Evolutionary conservation across 2,329 filamentous ascomycete genomes (phyloP), one percentile per base, ranked within the genome.

Genomic region (Aspergillus niger): DNA sequence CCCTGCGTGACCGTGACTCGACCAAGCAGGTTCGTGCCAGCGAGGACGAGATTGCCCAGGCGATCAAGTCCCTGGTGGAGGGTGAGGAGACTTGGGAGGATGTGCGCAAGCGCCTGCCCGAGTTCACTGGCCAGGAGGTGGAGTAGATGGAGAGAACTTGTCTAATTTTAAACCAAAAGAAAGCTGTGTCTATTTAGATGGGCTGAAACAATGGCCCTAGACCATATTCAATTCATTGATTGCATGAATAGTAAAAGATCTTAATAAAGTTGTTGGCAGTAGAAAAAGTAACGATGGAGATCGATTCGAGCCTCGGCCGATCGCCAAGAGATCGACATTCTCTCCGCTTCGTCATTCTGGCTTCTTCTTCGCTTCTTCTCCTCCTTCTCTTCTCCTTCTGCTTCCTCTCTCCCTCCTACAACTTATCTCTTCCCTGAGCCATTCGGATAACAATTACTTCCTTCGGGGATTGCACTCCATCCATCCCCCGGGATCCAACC

Each of bases 11-110:
- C 76, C 89, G 92, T 65, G 95, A 98, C 80, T 90, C 89, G 44
- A 97, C 91, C 57, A 90, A 88, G 75, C 94, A 98, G 80, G 92
- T 98, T 60, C 89, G 95, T 63, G 91, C 91, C 10, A 88, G 87
- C 64, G 86, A 95, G 74, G 89, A 91, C 43, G 89, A 89, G 74
- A 92, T 98, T 61, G 79, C 95, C 61, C 84, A 86, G 59, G 91
- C 92, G 28, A 85, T 95, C 69, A 85, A 85, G 76, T 82, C 79
- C 57, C 77, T 89, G 65, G 82, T 86, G 47, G 83, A 86, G 59
- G 87, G 86, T 50, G 85, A 84, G 60, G 85, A 88, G 79, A 82
- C 80, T 36, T 90, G 88, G 87, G 80, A 82, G 64, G 89, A 96
- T 72, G 82, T 97, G 39, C 83, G 89, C 76, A 83, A 85, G 65